Percentiles rank a stretch among this genome's conserved stretches.
Evolutionary conservation across 371 early-diverging fungal species (phyloP).

Genomic region (Saksenaea vasiformis): DNA sequence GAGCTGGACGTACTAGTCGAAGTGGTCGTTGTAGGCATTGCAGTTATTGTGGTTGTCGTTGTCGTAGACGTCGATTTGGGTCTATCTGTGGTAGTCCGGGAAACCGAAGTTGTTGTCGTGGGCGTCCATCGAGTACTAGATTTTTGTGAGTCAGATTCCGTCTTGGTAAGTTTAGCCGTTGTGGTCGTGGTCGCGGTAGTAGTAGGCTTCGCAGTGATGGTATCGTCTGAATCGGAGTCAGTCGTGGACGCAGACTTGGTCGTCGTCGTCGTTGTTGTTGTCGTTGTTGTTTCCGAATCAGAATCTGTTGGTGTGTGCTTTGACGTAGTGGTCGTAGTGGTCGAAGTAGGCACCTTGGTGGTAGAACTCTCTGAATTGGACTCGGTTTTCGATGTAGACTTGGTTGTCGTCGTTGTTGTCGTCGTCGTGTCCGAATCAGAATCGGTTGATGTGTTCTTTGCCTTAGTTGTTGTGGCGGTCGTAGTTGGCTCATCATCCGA

Average conservation of each 20-base stretch:
- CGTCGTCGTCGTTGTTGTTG: not conserved
- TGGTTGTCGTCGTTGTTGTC: conserved; percentile 2
- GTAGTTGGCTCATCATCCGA: too few relatives aligned
- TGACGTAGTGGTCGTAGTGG: conserved; percentile 3
- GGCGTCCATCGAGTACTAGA: not conserved
- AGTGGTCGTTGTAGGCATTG: not conserved
- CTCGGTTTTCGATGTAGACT: conserved; percentile 1
- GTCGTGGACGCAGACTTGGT: not conserved
- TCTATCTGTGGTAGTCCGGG: not conserved
- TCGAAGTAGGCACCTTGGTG: not conserved
- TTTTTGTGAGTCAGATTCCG: not conserved
- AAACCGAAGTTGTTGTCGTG: not conserved
- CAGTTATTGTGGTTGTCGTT: not conserved
- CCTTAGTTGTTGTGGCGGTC: not conserved
- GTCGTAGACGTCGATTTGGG: not conserved
- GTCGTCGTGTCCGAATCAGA: not conserved
- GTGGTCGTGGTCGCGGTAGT: not conserved
- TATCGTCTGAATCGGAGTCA: not conserved
- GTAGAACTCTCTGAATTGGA: not conserved
- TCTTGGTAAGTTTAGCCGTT: not conserved
- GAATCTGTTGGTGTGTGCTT: not conserved
- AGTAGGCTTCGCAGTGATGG: not conserved
- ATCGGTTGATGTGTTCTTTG: not conserved
- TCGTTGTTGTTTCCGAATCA: conserved; percentile 2
- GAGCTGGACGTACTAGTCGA: not conserved